Conservation (phyloP, 345 rosid species). For the Populus euphratica region DNA sequence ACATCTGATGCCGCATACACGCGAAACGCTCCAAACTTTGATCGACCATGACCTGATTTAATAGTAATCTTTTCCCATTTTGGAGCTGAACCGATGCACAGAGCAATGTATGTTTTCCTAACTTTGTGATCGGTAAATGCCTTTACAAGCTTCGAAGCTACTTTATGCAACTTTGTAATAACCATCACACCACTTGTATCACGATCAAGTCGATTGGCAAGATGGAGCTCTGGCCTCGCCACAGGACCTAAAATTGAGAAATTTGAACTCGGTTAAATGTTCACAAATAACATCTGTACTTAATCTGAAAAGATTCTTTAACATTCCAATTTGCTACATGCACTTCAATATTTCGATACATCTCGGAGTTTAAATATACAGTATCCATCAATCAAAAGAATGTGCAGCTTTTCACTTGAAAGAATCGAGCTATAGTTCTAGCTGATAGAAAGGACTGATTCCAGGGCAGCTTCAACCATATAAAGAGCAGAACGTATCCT, state of each 20-base stretch:
- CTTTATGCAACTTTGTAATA: slow-evolving; percentile 77
- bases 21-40: slow-evolving; percentile 90
- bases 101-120: slow-evolving; percentile 71
- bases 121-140: slow-evolving; percentile 76
- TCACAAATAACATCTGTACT: background rate
- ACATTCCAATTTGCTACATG: background rate
- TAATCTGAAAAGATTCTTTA: background rate
- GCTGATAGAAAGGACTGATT: background rate
- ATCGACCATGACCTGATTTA: slow-evolving; percentile 89
- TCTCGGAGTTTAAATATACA: background rate
- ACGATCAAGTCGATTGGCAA: slow-evolving; percentile 87
- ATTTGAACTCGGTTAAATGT: slow-evolving; percentile 5
- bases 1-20: slow-evolving; percentile 74
- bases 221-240: slow-evolving; percentile 53
- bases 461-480: background rate
- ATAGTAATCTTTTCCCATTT: slow-evolving; percentile 59
- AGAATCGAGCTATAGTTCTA: background rate
- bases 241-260: slow-evolving; percentile 28
- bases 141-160: slow-evolving; percentile 77
- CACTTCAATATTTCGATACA: background rate
- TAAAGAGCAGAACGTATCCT: background rate
- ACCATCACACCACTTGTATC: slow-evolving; percentile 88
- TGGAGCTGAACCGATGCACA: slow-evolving; percentile 61
- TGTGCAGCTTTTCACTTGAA: background rate
- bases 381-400: background rate